Evolutionary conservation across 768 basidiomycete species (phyloP).

Genomic region (Mycena amicta): DNA sequence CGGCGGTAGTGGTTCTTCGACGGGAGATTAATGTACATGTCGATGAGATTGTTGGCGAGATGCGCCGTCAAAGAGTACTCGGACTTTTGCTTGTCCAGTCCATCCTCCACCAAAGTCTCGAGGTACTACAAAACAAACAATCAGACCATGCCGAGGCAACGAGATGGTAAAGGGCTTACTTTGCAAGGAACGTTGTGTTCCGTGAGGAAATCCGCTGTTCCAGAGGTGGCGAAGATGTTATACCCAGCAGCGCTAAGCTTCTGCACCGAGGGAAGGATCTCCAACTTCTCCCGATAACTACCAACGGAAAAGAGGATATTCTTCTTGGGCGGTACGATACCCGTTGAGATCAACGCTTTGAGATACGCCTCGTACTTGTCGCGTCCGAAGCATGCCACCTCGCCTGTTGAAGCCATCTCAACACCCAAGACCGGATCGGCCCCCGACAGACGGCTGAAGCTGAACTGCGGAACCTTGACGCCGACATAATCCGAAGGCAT

Average conservation of each 20-base stretch:
- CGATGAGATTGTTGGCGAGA: conserved; percentile 94
- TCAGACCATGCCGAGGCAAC: conserved; percentile 1
- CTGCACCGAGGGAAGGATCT: conserved; percentile 92
- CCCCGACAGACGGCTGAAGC: conserved; percentile 93
- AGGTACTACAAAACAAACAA: conserved; percentile 61
- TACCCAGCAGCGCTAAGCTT: conserved; percentile 92
- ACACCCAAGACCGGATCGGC: conserved; percentile 98
- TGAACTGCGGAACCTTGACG: conserved; percentile 99
- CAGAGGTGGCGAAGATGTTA: conserved; percentile 95
- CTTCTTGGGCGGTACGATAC: conserved; percentile 93
- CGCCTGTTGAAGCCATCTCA: conserved; percentile 99
- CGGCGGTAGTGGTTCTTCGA: conserved; percentile 97
- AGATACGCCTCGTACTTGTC: conserved; percentile 99
- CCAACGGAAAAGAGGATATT: conserved; percentile 97
- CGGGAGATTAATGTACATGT: conserved; percentile 99
- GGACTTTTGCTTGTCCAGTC: conserved; percentile 81
- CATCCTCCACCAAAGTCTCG: conserved; percentile 83
- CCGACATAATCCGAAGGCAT: conserved; percentile 95
- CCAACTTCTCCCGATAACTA: conserved; percentile 95
- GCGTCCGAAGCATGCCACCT: conserved; percentile 97
- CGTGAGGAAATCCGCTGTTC: conserved; percentile 95
- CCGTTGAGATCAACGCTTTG: conserved; percentile 95
- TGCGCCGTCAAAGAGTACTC: conserved; percentile 98
- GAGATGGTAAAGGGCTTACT: conserved; percentile 41
- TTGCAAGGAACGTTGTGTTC: conserved; percentile 98